Conservation (phyloP, 805 yeast genomes). For the Peterozyma toletana region DNA sequence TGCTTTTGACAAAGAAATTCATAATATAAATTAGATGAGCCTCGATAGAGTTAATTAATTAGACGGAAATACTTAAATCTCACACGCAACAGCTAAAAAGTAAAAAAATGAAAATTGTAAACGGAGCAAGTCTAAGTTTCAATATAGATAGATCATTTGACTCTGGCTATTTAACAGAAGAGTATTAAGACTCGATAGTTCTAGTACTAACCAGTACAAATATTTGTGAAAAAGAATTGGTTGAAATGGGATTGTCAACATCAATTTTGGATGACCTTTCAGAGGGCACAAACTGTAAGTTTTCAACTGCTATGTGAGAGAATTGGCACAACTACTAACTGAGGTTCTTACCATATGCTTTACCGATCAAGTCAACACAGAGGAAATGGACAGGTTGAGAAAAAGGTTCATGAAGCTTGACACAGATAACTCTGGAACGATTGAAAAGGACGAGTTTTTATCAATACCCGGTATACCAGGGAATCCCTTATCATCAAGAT, state of each 20-base stretch:
- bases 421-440: slow-evolving; percentile 85
- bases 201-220: too few relatives aligned
- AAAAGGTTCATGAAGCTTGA: slow-evolving; percentile 94
- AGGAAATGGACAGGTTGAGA: slow-evolving; percentile 85
- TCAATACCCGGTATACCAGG: slow-evolving; percentile 88
- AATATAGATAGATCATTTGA: neutral
- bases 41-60: too few relatives aligned
- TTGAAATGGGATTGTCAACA: slow-evolving; percentile 26
- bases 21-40: neutral
- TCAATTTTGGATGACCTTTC: slow-evolving; percentile 57
- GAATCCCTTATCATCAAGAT: slow-evolving; percentile 83
- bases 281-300: slow-evolving; percentile 72
- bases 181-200: too few relatives aligned
- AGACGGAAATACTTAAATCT: too few relatives aligned
- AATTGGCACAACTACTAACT: neutral
- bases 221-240: too few relatives aligned
- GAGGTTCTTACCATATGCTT: neutral
- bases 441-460: slow-evolving; percentile 84
- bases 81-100: neutral
- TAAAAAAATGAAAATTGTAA: neutral
- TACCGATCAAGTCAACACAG: slow-evolving; percentile 54
- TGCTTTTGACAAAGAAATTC: slow-evolving; percentile 27
- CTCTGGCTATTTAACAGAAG: too few relatives aligned
- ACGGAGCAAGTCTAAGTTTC: neutral
- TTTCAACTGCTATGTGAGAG: neutral